Conservation (phyloP, 768 basidiomycete genomes). For the Suillus decipiens region DNA sequence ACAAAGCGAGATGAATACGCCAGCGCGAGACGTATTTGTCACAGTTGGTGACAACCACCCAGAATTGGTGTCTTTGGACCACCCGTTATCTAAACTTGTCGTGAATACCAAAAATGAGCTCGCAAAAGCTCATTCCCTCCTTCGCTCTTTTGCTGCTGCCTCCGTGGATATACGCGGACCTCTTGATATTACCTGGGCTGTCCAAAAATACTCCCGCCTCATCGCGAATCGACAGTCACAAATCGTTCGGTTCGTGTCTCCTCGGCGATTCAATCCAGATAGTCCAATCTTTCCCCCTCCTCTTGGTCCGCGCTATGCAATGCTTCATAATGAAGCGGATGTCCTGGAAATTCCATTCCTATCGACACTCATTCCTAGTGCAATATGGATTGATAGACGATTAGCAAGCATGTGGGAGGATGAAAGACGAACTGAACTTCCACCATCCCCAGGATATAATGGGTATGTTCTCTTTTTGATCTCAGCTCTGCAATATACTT, state of each 20-base stretch:
- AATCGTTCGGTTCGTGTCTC: background rate
- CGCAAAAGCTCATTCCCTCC: background rate
- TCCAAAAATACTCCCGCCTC: background rate
- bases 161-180: background rate
- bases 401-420: background rate
- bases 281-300: background rate
- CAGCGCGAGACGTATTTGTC: background rate
- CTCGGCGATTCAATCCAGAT: background rate
- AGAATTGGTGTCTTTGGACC: background rate
- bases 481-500: background rate
- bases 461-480: background rate
- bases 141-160: background rate
- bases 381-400: slow-evolving; percentile 5
- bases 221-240: background rate
- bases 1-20: background rate
- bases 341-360: background rate
- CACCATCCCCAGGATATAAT: background rate
- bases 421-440: background rate
- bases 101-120: background rate
- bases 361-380: background rate
- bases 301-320: background rate
- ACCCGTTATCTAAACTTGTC: background rate
- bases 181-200: background rate
- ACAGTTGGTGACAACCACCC: background rate
- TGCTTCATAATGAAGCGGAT: background rate